Base-by-base conservation (phyloP, 345 rosid species). In the Eucalyptus sp. region DNA sequence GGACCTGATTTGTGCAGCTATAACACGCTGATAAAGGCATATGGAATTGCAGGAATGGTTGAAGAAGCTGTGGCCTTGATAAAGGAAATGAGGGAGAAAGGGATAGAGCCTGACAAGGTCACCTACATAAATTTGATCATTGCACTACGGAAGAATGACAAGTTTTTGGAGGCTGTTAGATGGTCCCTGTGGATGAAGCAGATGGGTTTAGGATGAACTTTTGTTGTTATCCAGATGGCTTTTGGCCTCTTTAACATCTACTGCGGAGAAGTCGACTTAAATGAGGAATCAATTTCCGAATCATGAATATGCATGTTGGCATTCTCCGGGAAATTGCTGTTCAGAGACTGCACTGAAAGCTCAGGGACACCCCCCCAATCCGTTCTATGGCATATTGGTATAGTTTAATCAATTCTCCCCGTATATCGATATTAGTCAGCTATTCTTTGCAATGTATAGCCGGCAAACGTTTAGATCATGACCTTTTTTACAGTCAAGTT, bases 101-200 rank as follows among this genome's bases (percentile, higher is more conserved):
- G 95, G 87, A 91, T 96, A 50, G 92, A 93, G 89, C 98, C 99
- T 89, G 97, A 97, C 89, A 95, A 89, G 92, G 94, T 94, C 89
- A 97, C 98, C 44, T 96, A 94, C 92, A 90, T 90, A 91, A 96
- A 95, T 95, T 56, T 97, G 93, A 93, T 96, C 85, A 89, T 92
- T 79, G 98, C 98, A 64, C 90, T 96, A 90, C 95, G 89, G 64
- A 96, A 88, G 92, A 97, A 97, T 89, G 99, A 96, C 76, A 90
- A 96, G 88, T 95, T 94, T 90, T 94, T 97, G 89, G 99, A 97
- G 92, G 99, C 99, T 92, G 92, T 96, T 22, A 95, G 93, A 91
- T 97, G 99, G 99, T 97, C 99, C 79, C 94, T 97, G 95, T 96
- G 99, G 99, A 94, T 96, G 97, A 97, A 96, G 91, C 99, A 97